Evolutionary conservation across 345 rosid species (phyloP).

Genomic region (sweet orange (Citrus sinensis)): DVS_A1.0 CM039169.1:3351501-3352000

Average conservation of each 20-base stretch:
- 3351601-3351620: slow-evolving; percentile 32
- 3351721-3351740: background rate
- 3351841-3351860: background rate
- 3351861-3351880: background rate
- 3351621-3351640: slow-evolving; percentile 19
- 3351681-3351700: slow-evolving; percentile 29
- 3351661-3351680: slow-evolving; percentile 20
- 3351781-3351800: background rate
- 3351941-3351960: background rate
- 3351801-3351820: background rate
- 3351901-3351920: background rate
- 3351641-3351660: slow-evolving; percentile 20
- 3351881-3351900: background rate
- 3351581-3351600: background rate
- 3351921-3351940: background rate
- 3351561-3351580: background rate
- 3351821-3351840: background rate
- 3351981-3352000: background rate
- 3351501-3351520: slow-evolving; percentile 13
- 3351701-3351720: background rate
- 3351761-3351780: background rate
- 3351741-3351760: background rate
- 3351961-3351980: background rate
- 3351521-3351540: slow-evolving; percentile 12
- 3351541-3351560: background rate